Base-by-base conservation (phyloP, 495 filamentous ascomycete species). In the Penicillium canescens region DNA sequence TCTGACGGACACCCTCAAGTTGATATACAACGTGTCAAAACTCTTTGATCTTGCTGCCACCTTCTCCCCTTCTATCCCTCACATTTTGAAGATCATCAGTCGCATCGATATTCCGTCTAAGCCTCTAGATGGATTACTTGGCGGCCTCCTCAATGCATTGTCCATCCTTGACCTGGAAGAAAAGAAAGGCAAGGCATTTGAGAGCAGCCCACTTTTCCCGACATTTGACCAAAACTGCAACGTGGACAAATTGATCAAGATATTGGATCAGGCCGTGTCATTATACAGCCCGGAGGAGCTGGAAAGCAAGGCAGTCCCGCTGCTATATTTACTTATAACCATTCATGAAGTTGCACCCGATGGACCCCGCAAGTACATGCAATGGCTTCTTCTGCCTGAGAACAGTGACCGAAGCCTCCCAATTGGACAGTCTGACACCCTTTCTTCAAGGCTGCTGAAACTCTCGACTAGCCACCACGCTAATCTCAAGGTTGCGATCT, bases 1-100 rank as follows among this genome's bases (percentile, higher is more conserved):
- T 7, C 75, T 98, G 4, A 80, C 75, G 1, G 95, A 98, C 63
- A 91, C 86, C 2, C 72, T 95, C 11, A 96, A 97, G 63, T 76
- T 98, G 39, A 70, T 96, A 6, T 98, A 95, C 74, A 97, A 96
- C 67, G 72, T 96, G 36, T 86, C 84, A 5, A 84, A 91, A 63
- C 82, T 86, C 57, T 86, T 83, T 60, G 74, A 84, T 46, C 74
- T 86, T 11, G 63, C 75, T 20, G 66, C 63, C 16, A 67, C 75
- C 1, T 96, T 96, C 65, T 81, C 83, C 0, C 68, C 76, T 13
- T 85, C 88, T 0, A 79, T 96, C 31, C 81, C 86, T 3, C 78
- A 82, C 49, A 83, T 98, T 11, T 74, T 94, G 54, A 86, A 83
- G 50, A 81, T 96, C 11, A 79, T 98, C 33, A 70, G 67, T 38